phyloP scores from a whole-genome alignment of 495 filamentous ascomycete genomes.

The Aspergillus incahuasiensis region DNA sequence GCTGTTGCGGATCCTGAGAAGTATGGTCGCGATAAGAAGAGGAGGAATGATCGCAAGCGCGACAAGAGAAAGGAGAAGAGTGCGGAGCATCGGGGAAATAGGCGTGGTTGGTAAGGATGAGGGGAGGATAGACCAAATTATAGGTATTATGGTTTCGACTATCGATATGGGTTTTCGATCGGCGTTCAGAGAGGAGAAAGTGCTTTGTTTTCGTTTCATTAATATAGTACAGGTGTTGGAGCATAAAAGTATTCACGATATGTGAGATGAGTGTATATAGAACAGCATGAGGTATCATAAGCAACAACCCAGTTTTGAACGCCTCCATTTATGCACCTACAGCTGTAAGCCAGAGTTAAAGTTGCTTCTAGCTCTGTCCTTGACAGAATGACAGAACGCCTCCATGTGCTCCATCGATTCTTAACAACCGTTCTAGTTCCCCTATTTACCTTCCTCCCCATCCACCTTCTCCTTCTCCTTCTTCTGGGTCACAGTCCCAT shows the following conservation, averaged over 20 bases:
- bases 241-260: constrained; percentile 14
- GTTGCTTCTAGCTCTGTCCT: background rate
- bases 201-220: constrained; percentile 1
- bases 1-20: constrained; percentile 76
- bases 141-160: too few species aligned
- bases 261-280: constrained; percentile 18
- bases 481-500: constrained; percentile 40
- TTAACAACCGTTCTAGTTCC: background rate
- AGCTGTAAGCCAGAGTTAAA: too few species aligned
- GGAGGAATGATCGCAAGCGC: constrained; percentile 80
- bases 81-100: constrained; percentile 59
- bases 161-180: constrained; percentile 1
- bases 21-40: constrained; percentile 71
- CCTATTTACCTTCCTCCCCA: too few species aligned
- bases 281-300: constrained; percentile 16
- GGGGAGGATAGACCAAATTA: background rate
- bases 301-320: constrained; percentile 2
- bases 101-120: constrained; percentile 57
- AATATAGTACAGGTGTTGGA: constrained; percentile 20
- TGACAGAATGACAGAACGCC: background rate
- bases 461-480: constrained; percentile 12
- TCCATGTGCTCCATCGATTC: background rate
- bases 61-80: constrained; percentile 75
- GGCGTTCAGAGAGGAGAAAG: constrained; percentile 14
- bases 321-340: background rate